Evolutionary conservation across 176 grass and related monocot genomes (phyloP).

Genomic region (Musa schizocarpa): DNA sequence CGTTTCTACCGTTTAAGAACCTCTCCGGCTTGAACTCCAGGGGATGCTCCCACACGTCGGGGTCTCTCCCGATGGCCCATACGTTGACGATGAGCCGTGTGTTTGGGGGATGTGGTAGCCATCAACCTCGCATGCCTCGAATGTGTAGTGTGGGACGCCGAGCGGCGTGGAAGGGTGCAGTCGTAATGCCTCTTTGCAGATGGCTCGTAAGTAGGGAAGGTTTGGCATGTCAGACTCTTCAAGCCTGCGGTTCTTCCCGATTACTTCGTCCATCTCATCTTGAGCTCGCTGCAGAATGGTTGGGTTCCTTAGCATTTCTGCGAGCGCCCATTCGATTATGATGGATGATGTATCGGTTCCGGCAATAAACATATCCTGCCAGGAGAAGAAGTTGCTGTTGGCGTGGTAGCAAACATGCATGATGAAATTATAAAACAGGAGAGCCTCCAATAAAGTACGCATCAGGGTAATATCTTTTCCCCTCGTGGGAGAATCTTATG

Average conservation of each 20-base stretch:
- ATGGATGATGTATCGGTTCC: no score
- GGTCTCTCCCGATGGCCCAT: slow-evolving; percentile 32
- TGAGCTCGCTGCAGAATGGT: slow-evolving; percentile 20
- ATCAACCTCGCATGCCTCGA: slow-evolving; percentile 15
- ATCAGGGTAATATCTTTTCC: no score
- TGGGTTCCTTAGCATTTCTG: slow-evolving; percentile 20
- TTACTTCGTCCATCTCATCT: slow-evolving; percentile 17
- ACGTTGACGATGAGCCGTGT: slow-evolving; percentile 24
- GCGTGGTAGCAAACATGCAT: no score
- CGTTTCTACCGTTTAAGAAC: no score
- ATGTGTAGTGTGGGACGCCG: slow-evolving; percentile 10
- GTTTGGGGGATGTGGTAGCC: slow-evolving; percentile 17
- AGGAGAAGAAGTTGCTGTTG: no score
- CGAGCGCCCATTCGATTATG: no score
- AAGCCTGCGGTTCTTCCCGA: slow-evolving; percentile 15
- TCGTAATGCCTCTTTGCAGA: slow-evolving; percentile 34
- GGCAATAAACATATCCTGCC: no score
- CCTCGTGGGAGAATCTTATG: no score
- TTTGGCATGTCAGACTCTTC: slow-evolving; percentile 25
- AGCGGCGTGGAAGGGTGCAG: slow-evolving; percentile 33
- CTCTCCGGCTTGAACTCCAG: background rate
- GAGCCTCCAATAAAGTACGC: no score
- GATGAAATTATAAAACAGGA: no score
- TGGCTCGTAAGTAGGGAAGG: slow-evolving; percentile 26
- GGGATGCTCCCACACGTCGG: slow-evolving; percentile 21